Conservation (phyloP, 2,329 filamentous ascomycete species). For the Tolypocladium endophyticum region DNA sequence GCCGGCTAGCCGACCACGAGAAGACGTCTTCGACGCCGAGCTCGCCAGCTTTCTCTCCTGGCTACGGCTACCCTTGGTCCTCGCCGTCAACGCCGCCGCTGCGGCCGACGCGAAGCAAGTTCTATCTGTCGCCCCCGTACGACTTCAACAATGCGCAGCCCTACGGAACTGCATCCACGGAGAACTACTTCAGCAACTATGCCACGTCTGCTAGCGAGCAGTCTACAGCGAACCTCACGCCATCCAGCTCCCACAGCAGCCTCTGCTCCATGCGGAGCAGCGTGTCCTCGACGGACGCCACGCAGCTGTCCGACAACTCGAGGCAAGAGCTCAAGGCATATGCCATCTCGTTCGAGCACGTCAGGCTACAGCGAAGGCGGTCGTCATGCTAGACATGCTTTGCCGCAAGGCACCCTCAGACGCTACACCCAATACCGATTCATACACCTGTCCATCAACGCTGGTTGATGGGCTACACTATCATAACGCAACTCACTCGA, state of each 20-base stretch:
- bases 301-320: conserved; percentile 62
- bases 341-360: conserved; percentile 80
- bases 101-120: conserved; percentile 27
- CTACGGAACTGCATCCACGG: conserved; percentile 40
- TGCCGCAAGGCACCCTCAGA: not conserved
- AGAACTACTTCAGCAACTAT: conserved; percentile 15
- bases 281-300: conserved; percentile 40
- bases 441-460: conserved; percentile 3
- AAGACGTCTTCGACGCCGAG: conserved; percentile 49
- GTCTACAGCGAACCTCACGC: conserved; percentile 37
- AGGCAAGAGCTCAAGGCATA: conserved; percentile 75
- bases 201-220: conserved; percentile 15
- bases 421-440: not conserved
- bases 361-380: conserved; percentile 49
- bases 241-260: conserved; percentile 75
- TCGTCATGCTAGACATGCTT: conserved; percentile 37
- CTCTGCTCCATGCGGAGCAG: conserved; percentile 67
- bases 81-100: conserved; percentile 13
- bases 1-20: conserved; percentile 80
- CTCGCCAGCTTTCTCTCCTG: conserved; percentile 39
- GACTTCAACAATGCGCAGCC: conserved; percentile 59
- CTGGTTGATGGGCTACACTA: not conserved
- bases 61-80: conserved; percentile 39
- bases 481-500: conserved; percentile 21
- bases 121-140: conserved; percentile 65